Evolutionary conservation across 345 rosid species (phyloP).

Genomic region (Arabidopsis arenosa): DNA sequence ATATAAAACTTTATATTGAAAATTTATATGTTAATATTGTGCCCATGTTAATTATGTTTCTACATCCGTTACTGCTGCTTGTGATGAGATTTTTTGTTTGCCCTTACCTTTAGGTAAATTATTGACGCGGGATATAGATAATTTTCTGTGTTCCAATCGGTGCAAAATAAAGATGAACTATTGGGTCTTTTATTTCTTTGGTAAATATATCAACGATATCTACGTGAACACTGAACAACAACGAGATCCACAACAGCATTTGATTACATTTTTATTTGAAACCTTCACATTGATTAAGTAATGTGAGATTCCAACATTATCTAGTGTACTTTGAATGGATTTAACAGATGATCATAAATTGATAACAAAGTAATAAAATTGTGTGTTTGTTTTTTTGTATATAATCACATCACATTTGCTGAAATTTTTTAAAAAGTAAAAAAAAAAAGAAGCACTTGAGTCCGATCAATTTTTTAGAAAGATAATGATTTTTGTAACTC

Average conservation of each 20-base stretch:
- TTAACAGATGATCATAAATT: background rate
- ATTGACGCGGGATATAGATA: too few species aligned
- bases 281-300: background rate
- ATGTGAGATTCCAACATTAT: background rate
- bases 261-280: background rate
- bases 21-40: too few species aligned
- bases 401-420: background rate
- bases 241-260: too few species aligned
- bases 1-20: too few species aligned
- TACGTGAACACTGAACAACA: too few species aligned
- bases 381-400: background rate
- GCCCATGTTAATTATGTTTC: too few species aligned
- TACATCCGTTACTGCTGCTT: too few species aligned
- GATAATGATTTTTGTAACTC: slow-evolving; percentile 4
- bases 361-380: background rate
- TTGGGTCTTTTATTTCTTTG: background rate
- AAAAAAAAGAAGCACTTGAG: slow-evolving; percentile 38
- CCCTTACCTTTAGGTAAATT: background rate
- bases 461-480: background rate
- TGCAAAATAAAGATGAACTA: too few species aligned
- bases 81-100: background rate
- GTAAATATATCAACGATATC: background rate
- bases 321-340: background rate
- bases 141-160: too few species aligned
- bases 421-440: background rate